Conservation (phyloP, 257 asterid genomes). For the Solanum ossicruentum region DNA sequence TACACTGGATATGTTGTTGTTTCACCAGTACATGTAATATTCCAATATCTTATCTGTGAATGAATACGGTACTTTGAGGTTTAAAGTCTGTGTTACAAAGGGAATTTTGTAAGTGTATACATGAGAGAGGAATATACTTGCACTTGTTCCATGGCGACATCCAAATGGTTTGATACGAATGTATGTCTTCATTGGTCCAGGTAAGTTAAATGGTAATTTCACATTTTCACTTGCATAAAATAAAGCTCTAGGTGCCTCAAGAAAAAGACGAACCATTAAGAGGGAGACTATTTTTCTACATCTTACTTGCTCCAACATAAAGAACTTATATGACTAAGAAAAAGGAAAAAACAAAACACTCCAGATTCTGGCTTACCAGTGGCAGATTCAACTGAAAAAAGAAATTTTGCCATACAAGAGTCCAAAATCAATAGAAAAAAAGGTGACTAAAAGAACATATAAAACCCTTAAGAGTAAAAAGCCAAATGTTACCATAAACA, state of each 20-base stretch:
- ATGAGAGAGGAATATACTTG: background rate
- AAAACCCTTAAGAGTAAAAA: background rate
- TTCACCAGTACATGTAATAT: background rate
- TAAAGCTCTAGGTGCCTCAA: background rate
- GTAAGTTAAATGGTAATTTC: background rate
- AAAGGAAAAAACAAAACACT: background rate
- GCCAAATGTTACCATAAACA: background rate
- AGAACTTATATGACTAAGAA: background rate
- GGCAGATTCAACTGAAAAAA: background rate
- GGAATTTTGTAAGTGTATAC: background rate
- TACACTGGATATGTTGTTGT: background rate
- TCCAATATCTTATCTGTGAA: background rate
- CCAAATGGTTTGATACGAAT: background rate
- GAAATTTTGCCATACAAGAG: background rate
- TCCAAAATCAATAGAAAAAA: background rate
- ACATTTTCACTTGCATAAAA: background rate
- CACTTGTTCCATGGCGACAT: background rate
- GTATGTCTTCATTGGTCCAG: background rate
- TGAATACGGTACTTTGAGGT: background rate
- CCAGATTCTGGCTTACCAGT: background rate
- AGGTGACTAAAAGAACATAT: background rate
- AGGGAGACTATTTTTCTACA: background rate
- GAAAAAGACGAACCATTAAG: background rate
- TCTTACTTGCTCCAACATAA: background rate
- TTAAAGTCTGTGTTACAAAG: background rate